Evolutionary conservation across 2,329 filamentous ascomycete genomes (phyloP).

Genomic region (Blastomyces emzantsi): DNA sequence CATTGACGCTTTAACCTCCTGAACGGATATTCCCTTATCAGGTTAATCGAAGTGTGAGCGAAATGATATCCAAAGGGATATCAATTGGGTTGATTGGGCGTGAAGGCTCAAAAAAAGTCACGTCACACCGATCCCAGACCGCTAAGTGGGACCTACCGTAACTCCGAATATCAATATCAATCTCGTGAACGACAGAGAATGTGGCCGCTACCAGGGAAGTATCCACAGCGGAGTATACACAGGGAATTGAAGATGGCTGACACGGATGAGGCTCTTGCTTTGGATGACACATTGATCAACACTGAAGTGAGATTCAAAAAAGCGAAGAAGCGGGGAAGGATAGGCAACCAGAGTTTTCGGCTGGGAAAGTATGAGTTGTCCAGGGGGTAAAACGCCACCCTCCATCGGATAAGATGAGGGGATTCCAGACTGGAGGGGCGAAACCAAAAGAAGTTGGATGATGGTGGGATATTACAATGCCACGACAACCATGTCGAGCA

Average conservation of each 20-base stretch:
- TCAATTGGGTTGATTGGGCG: slow-evolving; percentile 5
- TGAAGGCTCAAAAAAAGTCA: background rate
- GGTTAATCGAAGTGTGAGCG: background rate
- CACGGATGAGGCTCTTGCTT: slow-evolving; percentile 24
- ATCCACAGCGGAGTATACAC: slow-evolving; percentile 18
- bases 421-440: background rate
- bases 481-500: slow-evolving; percentile 28
- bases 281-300: slow-evolving; percentile 20
- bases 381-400: slow-evolving; percentile 9
- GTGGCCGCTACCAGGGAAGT: slow-evolving; percentile 12
- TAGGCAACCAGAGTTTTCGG: slow-evolving; percentile 12
- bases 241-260: slow-evolving; percentile 31
- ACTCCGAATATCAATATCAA: slow-evolving; percentile 11
- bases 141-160: background rate
- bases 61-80: background rate
- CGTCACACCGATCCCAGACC: slow-evolving; percentile 1
- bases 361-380: slow-evolving; percentile 9
- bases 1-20: background rate
- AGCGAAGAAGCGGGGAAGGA: slow-evolving; percentile 11
- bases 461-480: slow-evolving; percentile 22
- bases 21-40: background rate
- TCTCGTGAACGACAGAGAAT: slow-evolving; percentile 17
- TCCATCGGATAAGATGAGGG: slow-evolving; percentile 15
- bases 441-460: slow-evolving; percentile 22
- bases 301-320: slow-evolving; percentile 10